These are phyloP conservation scores for Nemania serpens DNA, from an alignment of 2,329 filamentous ascomycete species.

Conservation along the genomic window DNA sequence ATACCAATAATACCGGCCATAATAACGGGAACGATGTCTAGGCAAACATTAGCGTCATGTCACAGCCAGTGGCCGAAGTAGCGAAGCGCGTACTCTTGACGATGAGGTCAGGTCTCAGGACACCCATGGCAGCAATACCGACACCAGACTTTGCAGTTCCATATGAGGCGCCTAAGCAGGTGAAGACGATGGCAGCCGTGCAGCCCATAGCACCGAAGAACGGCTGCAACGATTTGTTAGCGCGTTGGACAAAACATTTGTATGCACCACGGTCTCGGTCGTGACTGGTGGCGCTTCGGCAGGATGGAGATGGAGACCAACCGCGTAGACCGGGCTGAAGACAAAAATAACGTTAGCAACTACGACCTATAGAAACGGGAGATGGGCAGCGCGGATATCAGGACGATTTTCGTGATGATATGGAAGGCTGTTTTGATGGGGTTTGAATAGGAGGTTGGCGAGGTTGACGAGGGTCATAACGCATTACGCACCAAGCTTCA, in stretches of 20 bases:
- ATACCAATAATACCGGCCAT: constrained; percentile 99
- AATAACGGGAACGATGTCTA: constrained; percentile 99
- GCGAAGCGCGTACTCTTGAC: constrained; percentile 83
- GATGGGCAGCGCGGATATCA: background rate
- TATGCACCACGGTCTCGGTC: constrained; percentile 8
- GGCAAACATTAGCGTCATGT: constrained; percentile 31
- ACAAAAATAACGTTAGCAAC: constrained; percentile 35
- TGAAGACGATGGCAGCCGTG: constrained; percentile 92
- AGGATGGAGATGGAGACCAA: constrained; percentile 63
- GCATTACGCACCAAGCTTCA: constrained; percentile 45
- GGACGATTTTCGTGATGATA: constrained; percentile 19
- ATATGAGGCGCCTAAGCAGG: constrained; percentile 94
- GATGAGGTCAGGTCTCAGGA: constrained; percentile 95
- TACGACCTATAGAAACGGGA: background rate
- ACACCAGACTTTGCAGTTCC: constrained; percentile 99
- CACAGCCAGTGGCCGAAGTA: constrained; percentile 7
- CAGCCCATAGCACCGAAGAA: constrained; percentile 89
- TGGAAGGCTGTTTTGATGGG: constrained; percentile 32
- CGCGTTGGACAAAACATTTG: constrained; percentile 46
- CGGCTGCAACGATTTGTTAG: constrained; percentile 49
- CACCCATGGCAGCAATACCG: constrained; percentile 97
- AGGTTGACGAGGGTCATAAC: constrained; percentile 30
- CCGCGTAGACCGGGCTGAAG: constrained; percentile 93
- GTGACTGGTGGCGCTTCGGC: constrained; percentile 33
- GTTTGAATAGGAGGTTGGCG: constrained; percentile 26